These are phyloP conservation scores for Penstemon davidsonii DNA, from an alignment of 257 asterid genomes.

Conservation along the genomic window DNA sequence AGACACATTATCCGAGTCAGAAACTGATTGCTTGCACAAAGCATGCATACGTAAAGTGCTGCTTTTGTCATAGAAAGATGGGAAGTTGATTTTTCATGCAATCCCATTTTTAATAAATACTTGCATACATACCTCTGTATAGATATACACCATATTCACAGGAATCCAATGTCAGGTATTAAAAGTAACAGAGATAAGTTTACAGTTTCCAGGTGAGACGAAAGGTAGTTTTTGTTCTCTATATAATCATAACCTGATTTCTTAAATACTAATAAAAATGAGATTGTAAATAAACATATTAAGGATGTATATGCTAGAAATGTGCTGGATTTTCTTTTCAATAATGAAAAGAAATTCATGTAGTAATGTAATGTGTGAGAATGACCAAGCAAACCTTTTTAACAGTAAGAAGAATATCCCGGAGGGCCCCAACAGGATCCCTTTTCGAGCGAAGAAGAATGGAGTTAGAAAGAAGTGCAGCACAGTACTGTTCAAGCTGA, in stretches of 20 bases:
- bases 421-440: slow-evolving; percentile 69
- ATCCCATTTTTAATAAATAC: not conserved
- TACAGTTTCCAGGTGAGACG: slow-evolving; percentile 16
- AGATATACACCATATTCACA: not conserved
- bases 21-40: slow-evolving; percentile 23
- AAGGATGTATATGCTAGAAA: slow-evolving; percentile 12
- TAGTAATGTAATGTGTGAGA: slow-evolving; percentile 27
- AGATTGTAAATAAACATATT: not conserved
- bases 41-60: slow-evolving; percentile 1
- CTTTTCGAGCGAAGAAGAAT: slow-evolving; percentile 51
- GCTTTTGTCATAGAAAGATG: slow-evolving; percentile 13
- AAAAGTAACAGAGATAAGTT: slow-evolving; percentile 12
- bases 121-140: not conserved
- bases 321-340: slow-evolving; percentile 2
- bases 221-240: slow-evolving; percentile 15
- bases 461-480: slow-evolving; percentile 54
- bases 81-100: slow-evolving; percentile 6
- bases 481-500: slow-evolving; percentile 91
- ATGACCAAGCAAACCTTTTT: slow-evolving; percentile 65
- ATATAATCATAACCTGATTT: slow-evolving; percentile 3
- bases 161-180: slow-evolving; percentile 11
- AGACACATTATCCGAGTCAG: slow-evolving; percentile 21
- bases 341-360: slow-evolving; percentile 11
- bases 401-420: slow-evolving; percentile 53
- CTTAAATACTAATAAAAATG: slow-evolving; percentile 14